Conservation (phyloP, 2,329 filamentous ascomycete species). For the Fusarium sp. region DNA sequence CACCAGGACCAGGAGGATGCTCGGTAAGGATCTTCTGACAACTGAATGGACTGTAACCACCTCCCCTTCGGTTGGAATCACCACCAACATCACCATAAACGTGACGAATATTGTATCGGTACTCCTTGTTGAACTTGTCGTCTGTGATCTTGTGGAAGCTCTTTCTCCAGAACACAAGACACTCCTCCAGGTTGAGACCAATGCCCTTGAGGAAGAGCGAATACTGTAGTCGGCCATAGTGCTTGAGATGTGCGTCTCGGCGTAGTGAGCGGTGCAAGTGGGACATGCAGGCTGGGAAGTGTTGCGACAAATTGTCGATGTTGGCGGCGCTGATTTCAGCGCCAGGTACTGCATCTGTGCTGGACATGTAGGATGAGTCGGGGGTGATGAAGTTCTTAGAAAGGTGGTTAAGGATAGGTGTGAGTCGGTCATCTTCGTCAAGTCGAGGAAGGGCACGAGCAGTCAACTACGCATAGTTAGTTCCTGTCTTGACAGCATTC, state of each 20-base stretch:
- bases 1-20: conserved; percentile 85
- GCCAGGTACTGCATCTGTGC: conserved; percentile 73
- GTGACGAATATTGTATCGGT: conserved; percentile 97
- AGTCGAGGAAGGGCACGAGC: conserved; percentile 90
- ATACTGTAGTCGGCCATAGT: conserved; percentile 94
- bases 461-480: conserved; percentile 70
- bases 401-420: conserved; percentile 77
- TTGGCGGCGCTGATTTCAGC: conserved; percentile 81
- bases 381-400: conserved; percentile 96
- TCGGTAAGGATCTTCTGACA: conserved; percentile 97
- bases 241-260: conserved; percentile 91
- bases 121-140: conserved; percentile 97
- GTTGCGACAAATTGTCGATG: conserved; percentile 81
- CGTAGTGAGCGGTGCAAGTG: conserved; percentile 88
- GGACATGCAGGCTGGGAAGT: conserved; percentile 95
- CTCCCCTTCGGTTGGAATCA: conserved; percentile 85
- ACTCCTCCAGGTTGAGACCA: conserved; percentile 91
- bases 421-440: conserved; percentile 94
- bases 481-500: neutral
- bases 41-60: conserved; percentile 90
- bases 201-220: conserved; percentile 97
- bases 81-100: conserved; percentile 94
- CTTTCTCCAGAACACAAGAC: conserved; percentile 89
- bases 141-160: conserved; percentile 89
- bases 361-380: conserved; percentile 79